These are phyloP conservation scores for Leishmania braziliensis DNA, from an alignment of 208 protist species.

Conservation along the genomic window DNA sequence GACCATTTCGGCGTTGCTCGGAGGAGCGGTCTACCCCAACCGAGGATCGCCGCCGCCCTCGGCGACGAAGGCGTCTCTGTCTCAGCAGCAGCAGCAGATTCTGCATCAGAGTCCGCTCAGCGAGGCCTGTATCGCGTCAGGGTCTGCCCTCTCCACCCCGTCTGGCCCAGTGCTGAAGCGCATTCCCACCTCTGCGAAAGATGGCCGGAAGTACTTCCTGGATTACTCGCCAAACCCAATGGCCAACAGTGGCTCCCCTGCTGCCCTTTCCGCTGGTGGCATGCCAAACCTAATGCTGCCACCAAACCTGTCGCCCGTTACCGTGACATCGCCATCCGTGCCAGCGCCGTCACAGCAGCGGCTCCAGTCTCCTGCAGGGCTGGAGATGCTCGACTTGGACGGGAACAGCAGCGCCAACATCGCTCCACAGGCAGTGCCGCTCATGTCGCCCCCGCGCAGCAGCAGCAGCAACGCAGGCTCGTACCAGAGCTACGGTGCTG, in stretches of 20 bases:
- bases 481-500: not conserved
- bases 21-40: not conserved
- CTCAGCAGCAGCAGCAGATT: slow-evolving; percentile 18
- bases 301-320: slow-evolving; percentile 23
- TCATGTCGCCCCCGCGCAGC: slow-evolving; percentile 31
- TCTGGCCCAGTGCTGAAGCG: slow-evolving; percentile 32
- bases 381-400: slow-evolving; percentile 13
- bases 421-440: slow-evolving; percentile 21
- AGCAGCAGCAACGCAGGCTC: slow-evolving; percentile 23
- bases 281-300: slow-evolving; percentile 39
- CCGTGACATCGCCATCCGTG: slow-evolving; percentile 10
- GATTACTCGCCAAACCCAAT: slow-evolving; percentile 31
- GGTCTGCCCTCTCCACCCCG: slow-evolving; percentile 27
- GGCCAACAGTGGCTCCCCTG: slow-evolving; percentile 12
- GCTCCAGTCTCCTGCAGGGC: not conserved
- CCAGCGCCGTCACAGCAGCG: slow-evolving; percentile 7
- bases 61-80: not conserved
- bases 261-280: not conserved
- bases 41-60: slow-evolving; percentile 8
- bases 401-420: slow-evolving; percentile 12
- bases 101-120: slow-evolving; percentile 9
- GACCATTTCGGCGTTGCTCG: slow-evolving; percentile 21
- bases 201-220: slow-evolving; percentile 41
- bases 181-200: slow-evolving; percentile 34
- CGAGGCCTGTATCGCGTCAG: slow-evolving; percentile 3